Base-by-base conservation (phyloP, 192 early-diverging fungal genomes). In the Haplosporangium gracile region DNA sequence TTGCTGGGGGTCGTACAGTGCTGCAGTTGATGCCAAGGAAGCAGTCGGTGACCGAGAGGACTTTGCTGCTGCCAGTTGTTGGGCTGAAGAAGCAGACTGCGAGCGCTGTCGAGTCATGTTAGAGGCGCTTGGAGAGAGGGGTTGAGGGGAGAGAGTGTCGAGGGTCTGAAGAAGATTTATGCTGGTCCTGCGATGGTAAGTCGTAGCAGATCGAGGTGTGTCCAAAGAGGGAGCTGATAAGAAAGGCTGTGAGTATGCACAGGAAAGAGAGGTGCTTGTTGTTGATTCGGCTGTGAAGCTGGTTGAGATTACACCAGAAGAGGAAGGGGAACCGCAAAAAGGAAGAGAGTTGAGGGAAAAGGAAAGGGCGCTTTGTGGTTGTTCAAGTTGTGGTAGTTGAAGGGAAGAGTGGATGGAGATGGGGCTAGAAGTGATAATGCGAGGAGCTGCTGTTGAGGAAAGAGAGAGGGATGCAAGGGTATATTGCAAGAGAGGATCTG, bases 71-170 rank as follows among this genome's bases (percentile, higher is more conserved):
- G 43, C 8, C 16, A 81, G 26, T 16, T 60, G 68, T 39, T 70
- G 69, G 29, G 81, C 69, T 11, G 84, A 81, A 2, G 84, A 86
- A 7, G 72, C 73, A n/a, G 84, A 86, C 18, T 51, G 60, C 10
- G 84, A 86, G 29, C 84, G 78, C 32, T 86, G 79, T 47, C 84
- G 84, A 40, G 38, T 51, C 84, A 86, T 86, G 18, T 1, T 36
- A 36, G 36, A 36, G 36, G 26, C 24, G 63, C 34, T 51, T 2
- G 40, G 29, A 5, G 69, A n/a, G 5, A 73, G 29, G 5, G 42
- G 34, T 22, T 65, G 71, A 42, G 76, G 68, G n/a, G 76, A 57
- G 53, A 78, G 38, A 24, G 68, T n/a, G 45, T 79, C 68, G 53
- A 84, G 76, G 20, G 73, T 63, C 24, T 72, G 76, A 40, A 78